phyloP scores from a whole-genome alignment of 768 basidiomycete species.

The Boletus edulis region DNA sequence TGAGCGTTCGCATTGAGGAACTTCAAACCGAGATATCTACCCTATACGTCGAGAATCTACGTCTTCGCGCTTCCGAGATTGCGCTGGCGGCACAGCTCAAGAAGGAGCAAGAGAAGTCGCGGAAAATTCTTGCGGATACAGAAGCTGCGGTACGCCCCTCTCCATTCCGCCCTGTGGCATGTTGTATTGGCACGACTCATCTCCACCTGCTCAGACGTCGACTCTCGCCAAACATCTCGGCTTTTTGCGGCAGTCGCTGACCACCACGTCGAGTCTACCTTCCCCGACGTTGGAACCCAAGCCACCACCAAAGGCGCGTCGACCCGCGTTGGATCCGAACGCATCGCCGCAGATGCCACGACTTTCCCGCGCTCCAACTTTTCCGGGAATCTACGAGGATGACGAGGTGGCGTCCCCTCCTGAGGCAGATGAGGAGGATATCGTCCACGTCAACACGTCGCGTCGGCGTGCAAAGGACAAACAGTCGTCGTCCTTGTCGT shows the following conservation, averaged over 20 bases:
- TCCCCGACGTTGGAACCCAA: slow-evolving; percentile 40
- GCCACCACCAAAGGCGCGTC: slow-evolving; percentile 49
- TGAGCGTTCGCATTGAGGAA: slow-evolving; percentile 82
- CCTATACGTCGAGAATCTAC: slow-evolving; percentile 81
- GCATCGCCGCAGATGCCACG: slow-evolving; percentile 51
- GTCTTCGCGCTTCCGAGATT: slow-evolving; percentile 78
- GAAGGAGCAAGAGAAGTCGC: slow-evolving; percentile 75
- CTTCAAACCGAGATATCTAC: slow-evolving; percentile 78
- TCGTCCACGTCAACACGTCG: slow-evolving; percentile 37
- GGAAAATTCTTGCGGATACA: slow-evolving; percentile 67
- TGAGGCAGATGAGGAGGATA: slow-evolving; percentile 42
- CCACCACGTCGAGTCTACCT: slow-evolving; percentile 35
- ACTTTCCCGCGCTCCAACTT: slow-evolving; percentile 60
- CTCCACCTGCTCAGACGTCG: slow-evolving; percentile 40
- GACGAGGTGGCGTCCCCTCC: slow-evolving; percentile 50
- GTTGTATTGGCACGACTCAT: slow-evolving; percentile 2
- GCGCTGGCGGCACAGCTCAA: slow-evolving; percentile 73
- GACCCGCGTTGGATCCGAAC: slow-evolving; percentile 41
- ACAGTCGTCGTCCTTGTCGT: slow-evolving; percentile 37
- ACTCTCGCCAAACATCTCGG: slow-evolving; percentile 64
- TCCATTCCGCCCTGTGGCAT: slow-evolving; percentile 13
- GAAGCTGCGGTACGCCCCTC: slow-evolving; percentile 63
- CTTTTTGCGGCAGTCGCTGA: slow-evolving; percentile 61
- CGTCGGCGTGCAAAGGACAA: slow-evolving; percentile 49
- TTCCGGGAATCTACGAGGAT: slow-evolving; percentile 68